phyloP scores from a whole-genome alignment of 768 basidiomycete genomes.

The Suillus brevipes region DNA sequence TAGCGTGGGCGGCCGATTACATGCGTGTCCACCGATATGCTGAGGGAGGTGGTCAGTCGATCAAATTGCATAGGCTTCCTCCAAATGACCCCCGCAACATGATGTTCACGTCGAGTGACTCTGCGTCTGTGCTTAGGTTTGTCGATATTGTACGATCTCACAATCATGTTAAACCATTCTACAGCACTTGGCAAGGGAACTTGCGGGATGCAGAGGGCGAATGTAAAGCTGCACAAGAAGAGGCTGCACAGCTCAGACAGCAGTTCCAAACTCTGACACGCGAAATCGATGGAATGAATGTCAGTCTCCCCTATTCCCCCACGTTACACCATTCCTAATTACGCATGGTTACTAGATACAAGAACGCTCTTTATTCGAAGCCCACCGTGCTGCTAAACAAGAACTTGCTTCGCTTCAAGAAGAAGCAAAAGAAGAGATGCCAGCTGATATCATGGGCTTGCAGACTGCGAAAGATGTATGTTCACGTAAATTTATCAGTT shows the following conservation, averaged over 20 bases:
- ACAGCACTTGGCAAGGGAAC: conserved; percentile 48
- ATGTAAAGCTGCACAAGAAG: conserved; percentile 29
- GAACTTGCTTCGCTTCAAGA: conserved; percentile 46
- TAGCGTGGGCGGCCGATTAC: conserved; percentile 62
- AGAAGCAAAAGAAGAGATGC: conserved; percentile 69
- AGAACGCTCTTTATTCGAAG: conserved; percentile 25
- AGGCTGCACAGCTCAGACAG: conserved; percentile 29
- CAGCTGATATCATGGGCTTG: conserved; percentile 58
- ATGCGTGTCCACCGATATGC: conserved; percentile 64
- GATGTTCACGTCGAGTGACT: conserved; percentile 55
- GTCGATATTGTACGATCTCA: conserved; percentile 15
- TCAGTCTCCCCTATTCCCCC: conserved; percentile 20
- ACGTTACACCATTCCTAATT: not conserved
- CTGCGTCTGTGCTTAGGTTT: conserved; percentile 48
- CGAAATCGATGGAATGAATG: conserved; percentile 36
- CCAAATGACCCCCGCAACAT: conserved; percentile 41
- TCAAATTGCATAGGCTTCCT: conserved; percentile 33
- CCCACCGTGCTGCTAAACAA: conserved; percentile 35
- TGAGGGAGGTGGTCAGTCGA: conserved; percentile 67
- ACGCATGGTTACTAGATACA: conserved; percentile 14
- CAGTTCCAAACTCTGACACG: conserved; percentile 31
- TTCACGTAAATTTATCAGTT: conserved; percentile 6
- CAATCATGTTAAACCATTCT: not conserved
- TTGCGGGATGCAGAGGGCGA: conserved; percentile 41
- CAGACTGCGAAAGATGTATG: conserved; percentile 55